These are phyloP conservation scores for Colletotrichum sp. DNA, from an alignment of 2,329 filamentous ascomycete genomes.

Conservation along the genomic window DNA sequence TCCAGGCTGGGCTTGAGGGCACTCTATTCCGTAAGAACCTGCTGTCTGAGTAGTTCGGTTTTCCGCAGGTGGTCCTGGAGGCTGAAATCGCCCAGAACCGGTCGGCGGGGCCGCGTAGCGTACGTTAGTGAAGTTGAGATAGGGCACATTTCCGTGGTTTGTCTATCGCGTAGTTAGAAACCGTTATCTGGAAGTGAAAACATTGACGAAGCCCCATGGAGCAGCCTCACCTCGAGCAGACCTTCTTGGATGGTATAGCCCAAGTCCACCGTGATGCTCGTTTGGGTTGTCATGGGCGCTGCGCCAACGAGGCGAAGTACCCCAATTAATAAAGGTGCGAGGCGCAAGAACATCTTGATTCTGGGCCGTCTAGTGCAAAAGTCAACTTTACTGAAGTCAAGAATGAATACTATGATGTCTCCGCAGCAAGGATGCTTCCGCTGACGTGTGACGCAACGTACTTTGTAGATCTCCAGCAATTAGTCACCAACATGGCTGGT, in stretches of 20 bases:
- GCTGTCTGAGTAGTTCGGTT: background rate
- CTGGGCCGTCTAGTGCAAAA: background rate
- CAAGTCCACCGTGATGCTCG: background rate
- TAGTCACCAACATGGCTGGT: background rate
- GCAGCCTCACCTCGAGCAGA: background rate
- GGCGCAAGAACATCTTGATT: background rate
- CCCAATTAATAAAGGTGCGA: background rate
- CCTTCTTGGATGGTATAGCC: background rate
- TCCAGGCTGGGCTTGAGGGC: background rate
- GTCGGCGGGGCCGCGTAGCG: background rate
- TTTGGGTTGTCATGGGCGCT: background rate
- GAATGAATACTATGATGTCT: background rate
- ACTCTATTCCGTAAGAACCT: background rate
- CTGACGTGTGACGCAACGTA: background rate
- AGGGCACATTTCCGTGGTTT: background rate
- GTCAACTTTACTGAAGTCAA: background rate
- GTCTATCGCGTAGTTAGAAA: background rate
- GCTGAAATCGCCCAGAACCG: background rate
- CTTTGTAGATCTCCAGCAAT: background rate
- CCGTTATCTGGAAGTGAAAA: background rate
- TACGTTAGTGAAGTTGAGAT: background rate
- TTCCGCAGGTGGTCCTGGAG: background rate
- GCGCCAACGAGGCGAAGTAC: background rate
- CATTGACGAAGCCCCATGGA: background rate
- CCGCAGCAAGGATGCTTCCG: background rate